Percentiles rank a stretch among this genome's conserved stretches.
phyloP scores from a whole-genome alignment of 768 basidiomycete genomes.

The Calvatia gigantea region DNA sequence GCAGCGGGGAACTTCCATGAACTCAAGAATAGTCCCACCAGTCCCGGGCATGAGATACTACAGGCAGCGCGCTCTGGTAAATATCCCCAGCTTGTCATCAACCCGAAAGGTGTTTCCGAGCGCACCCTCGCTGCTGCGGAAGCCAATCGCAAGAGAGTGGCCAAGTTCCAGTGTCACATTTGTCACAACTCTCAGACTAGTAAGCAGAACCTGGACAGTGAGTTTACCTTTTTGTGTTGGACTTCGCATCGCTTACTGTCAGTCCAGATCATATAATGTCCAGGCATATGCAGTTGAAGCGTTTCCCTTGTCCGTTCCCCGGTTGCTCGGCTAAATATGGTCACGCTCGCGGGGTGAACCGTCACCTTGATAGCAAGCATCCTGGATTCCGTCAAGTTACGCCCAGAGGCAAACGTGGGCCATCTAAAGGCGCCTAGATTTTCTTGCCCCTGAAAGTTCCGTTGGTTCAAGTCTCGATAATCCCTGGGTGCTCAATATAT shows the following conservation, averaged over 20 bases:
- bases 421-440: neutral
- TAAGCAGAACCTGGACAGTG: constrained; percentile 11
- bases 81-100: neutral
- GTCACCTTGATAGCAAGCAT: constrained; percentile 11
- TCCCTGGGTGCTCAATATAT: neutral
- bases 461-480: neutral
- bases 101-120: constrained; percentile 9
- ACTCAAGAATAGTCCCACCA: neutral
- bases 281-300: constrained; percentile 5
- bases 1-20: neutral
- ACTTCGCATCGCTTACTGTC: neutral
- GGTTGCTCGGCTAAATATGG: constrained; percentile 7
- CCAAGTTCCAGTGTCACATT: constrained; percentile 1
- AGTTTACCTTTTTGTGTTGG: neutral
- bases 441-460: neutral
- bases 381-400: constrained; percentile 1
- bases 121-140: constrained; percentile 2
- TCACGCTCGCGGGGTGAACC: constrained; percentile 9
- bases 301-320: neutral
- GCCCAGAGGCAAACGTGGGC: constrained; percentile 1
- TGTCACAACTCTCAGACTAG: constrained; percentile 10
- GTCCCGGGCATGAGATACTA: neutral
- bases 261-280: constrained; percentile 4
- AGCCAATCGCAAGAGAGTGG: constrained; percentile 8
- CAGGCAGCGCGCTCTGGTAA: neutral